Evolutionary conservation across 805 yeast genomes (phyloP), one percentile per base, ranked within the genome.

Genomic region (Maudiozyma barnettii): DNA sequence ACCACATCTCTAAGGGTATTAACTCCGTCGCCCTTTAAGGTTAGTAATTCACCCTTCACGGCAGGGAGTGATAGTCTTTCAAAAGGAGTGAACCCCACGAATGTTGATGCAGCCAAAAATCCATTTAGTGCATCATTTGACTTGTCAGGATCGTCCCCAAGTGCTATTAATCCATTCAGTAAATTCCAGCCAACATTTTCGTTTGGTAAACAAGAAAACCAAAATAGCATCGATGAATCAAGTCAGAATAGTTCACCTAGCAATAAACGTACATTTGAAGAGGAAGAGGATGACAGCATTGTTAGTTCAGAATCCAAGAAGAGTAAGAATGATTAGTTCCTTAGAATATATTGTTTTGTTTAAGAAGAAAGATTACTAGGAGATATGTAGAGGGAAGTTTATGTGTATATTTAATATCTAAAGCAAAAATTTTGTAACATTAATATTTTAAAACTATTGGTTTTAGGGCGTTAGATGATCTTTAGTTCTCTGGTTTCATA

Each of bases 141-240:
- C n/a, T 38, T 26, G 6, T 6, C 30, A 20, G 41, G 45, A 8
- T 30, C 49, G 16, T 47, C 44, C 14, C 39, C 46, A 29, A 18
- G 35, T 10, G 33, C 41, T 8, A 19, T 19, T 5, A 48, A 45
- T 43, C 45, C 44, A 21, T 39, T 46, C n/a, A 21, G 29, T 8
- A 40, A 31, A 10, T 20, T 45, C 8, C 39, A 44, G 29, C 52
- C 52, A 16, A 46, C 47, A 12, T 49, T 49, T 42, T 38, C 49
- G 4, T 39, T 49, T 8, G 41, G 41, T 19, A 35, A 20, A 18
- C 19, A 30, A 18, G 16, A 14, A 14, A 30, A 19, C 13, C 18
- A 19, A 5, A 22, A 35, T 23, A 33, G 21, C 22, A 21, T 37
- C 6, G 14, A 16, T 1, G 29, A 21, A 30, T 23, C 42, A 3